These are phyloP conservation scores for Umbelopsis sp. DNA, from an alignment of 192 early-diverging fungal species.

Conservation along the genomic window DNA sequence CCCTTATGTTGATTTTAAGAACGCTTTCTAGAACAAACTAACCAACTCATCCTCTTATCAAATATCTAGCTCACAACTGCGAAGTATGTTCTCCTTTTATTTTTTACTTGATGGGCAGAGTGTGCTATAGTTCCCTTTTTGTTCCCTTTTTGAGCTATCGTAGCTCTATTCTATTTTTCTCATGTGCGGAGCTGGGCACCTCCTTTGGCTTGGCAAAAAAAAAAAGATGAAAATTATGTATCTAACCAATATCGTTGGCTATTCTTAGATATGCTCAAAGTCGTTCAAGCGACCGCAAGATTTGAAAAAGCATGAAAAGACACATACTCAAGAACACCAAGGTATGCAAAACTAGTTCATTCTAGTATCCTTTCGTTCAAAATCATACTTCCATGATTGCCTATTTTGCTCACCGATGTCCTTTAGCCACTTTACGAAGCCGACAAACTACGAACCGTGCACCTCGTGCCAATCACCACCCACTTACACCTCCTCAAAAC, in stretches of 20 bases:
- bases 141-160: not conserved
- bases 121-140: not conserved
- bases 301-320: constrained; percentile 92
- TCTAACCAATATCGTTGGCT: constrained; percentile 29
- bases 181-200: constrained; percentile 10
- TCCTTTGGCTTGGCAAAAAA: constrained; percentile 30
- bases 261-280: constrained; percentile 48
- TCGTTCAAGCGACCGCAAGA: constrained; percentile 96
- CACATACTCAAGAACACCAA: constrained; percentile 59
- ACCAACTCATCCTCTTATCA: not conserved
- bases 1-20: not conserved
- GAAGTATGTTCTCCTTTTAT: constrained; percentile 4
- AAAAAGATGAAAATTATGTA: constrained; percentile 31
- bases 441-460: not conserved
- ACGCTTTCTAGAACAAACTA: not conserved
- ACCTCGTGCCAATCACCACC: constrained; percentile 11
- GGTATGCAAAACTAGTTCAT: not conserved
- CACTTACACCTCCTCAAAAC: constrained; percentile 17
- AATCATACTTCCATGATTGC: not conserved
- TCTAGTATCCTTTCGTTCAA: too few relatives aligned
- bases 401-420: not conserved
- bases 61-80: constrained; percentile 10
- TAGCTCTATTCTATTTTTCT: constrained; percentile 17
- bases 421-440: constrained; percentile 6
- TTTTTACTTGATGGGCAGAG: constrained; percentile 1